Base-by-base conservation (phyloP, 148 eudicot species). In the Polygonum maritimum region DNA sequence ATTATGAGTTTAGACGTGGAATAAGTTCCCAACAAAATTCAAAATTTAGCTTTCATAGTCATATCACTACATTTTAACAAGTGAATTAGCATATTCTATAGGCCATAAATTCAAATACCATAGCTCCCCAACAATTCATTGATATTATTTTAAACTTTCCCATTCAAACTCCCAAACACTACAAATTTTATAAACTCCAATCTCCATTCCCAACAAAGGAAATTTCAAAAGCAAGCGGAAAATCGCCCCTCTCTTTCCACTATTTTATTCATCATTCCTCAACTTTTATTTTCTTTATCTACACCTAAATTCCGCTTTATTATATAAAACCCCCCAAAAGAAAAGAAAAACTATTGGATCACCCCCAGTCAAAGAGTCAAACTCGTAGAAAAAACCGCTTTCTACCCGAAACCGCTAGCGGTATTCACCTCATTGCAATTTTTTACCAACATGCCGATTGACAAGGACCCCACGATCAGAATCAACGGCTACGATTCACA, bases 331-430 rank as follows among this genome's bases (percentile, higher is more conserved):
- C 9, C 11, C 40, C 35, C 2, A 5, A 9, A 65, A 65, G 12
- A 65, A 36, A 15, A 57, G 5, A 57, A 7, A 19, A 57, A 57
- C 31, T 31, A 63, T 63, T 33, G 36, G 71, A 44, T 13, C 71
- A 67, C 44, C n/a, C 36, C 45, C 45, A 16, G 71, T 67, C 71
- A 67, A 67, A 15, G 44, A 67, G 71, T 67, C 71, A 67, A 67
- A 67, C 71, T 35, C 15, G 16, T 35, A 14, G 21, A 15, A 38
- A 67, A 67, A 67, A 67, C 71, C 71, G 71, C 40, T 67, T 4
- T 67, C 9, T 3, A 36, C 1, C 7, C 19, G 10, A 67, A 67
- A 67, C 71, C 71, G 71, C 44, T 36, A 67, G 45, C 38, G 44
- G 71, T 38, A 67, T 67, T 67, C 4, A 67, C 41, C 71, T 67